Evolutionary conservation across 2,329 filamentous ascomycete species (phyloP), one percentile per base, ranked within the genome.

Genomic region (Dryadomyces quercivorus): DNA sequence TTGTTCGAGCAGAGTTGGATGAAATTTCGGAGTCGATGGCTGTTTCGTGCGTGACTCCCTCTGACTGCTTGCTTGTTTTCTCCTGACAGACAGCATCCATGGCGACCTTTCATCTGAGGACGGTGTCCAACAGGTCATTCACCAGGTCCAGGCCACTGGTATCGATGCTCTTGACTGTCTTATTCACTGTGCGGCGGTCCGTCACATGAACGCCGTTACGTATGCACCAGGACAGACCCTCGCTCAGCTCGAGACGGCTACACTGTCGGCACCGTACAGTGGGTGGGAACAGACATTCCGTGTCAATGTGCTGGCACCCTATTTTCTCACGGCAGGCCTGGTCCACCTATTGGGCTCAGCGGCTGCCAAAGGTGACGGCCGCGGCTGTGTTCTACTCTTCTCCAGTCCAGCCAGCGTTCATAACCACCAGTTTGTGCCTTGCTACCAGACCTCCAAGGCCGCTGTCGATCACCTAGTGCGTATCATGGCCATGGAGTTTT

Each of bases 171-270:
- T 55, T 5, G 53, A 55, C n/a, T 18, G 16, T 7, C 53, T 55
- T 15, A 16, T 55, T 20, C 48, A 55, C 43, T 55, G 53, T 16
- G 53, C 53, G 7, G 53, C 21, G 13, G 44, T 55, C 42, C 53
- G 53, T 10, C 13, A 31, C 48, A 47, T 51, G 53, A 55, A 55
- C 34, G 42, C 8, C 12, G 22, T 55, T 13, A 50, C 57, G 18
- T 56, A 56, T 48, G 56, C 36, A 2, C 45, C n/a, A 8, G 58
- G 57, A n/a, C 40, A 55, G 18, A 8, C 22, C 38, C 53, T 55
- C 13, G 20, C 7, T 9, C 20, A 51, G 43, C 49, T 55, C 71
- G 85, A 57, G 77, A 75, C 47, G 15, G 53, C 53, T 31, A 55
- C 48, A 13, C 48, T 50, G 42, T 55, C 53, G 48, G 53, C 53